Percentiles rank a stretch among this genome's conserved stretches.
These are phyloP conservation scores for Aspergillus bertholletiae DNA, from an alignment of 495 filamentous ascomycete species.

Conservation along the genomic window DNA sequence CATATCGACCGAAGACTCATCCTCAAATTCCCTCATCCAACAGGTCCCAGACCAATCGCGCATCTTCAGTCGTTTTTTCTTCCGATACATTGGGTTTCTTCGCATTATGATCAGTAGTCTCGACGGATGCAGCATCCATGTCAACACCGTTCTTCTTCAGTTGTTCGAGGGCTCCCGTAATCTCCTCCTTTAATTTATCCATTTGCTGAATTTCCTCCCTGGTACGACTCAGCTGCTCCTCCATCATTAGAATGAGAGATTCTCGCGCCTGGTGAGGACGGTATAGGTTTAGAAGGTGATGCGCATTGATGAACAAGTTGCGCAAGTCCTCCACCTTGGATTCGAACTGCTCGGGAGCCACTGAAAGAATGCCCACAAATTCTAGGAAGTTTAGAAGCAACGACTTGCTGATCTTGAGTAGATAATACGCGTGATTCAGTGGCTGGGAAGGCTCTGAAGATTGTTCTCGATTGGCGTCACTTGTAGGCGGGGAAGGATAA, in stretches of 20 bases:
- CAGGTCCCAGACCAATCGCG: constrained; percentile 36
- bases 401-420: constrained; percentile 75
- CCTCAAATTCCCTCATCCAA: constrained; percentile 22
- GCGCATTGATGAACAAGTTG: constrained; percentile 80
- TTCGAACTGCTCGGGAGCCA: constrained; percentile 55
- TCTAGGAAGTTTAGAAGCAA: constrained; percentile 83
- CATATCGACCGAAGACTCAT: background rate
- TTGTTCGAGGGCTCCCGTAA: constrained; percentile 64
- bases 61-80: constrained; percentile 20
- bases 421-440: constrained; percentile 67
- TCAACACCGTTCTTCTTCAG: constrained; percentile 47
- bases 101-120: constrained; percentile 1
- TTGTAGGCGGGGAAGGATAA: constrained; percentile 52
- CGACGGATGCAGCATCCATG: constrained; percentile 5
- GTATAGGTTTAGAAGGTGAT: constrained; percentile 90
- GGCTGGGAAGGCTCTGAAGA: constrained; percentile 32
- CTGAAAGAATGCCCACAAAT: constrained; percentile 64
- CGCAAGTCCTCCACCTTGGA: constrained; percentile 73
- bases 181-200: constrained; percentile 64
- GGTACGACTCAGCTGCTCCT: constrained; percentile 73
- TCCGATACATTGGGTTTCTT: constrained; percentile 8
- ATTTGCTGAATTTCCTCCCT: constrained; percentile 78
- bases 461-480: constrained; percentile 35
- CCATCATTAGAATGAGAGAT: constrained; percentile 86
- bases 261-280: constrained; percentile 94